Evolutionary conservation across 768 basidiomycete species (phyloP).

Genomic region (Neoboletus subvelutipes): DNA sequence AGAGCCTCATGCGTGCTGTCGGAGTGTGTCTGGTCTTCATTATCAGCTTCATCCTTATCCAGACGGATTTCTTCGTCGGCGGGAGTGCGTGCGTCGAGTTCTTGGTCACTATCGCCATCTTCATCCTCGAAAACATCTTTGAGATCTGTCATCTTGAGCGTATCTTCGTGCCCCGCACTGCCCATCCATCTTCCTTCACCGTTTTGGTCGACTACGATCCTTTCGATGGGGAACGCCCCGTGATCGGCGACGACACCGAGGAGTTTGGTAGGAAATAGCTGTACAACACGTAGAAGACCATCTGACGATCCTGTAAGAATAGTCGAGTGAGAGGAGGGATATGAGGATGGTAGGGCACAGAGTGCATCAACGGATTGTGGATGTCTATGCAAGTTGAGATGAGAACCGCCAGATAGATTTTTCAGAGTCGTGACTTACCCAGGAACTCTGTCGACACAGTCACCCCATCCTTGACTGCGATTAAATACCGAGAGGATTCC

Average conservation of each 20-base stretch:
- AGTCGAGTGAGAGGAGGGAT: conserved; percentile 62
- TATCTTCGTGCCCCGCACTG: conserved; percentile 89
- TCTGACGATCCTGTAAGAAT: conserved; percentile 92
- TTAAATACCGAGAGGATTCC: conserved; percentile 92
- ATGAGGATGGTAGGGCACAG: conserved; percentile 63
- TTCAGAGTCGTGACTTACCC: conserved; percentile 50
- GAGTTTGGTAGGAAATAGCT: conserved; percentile 86
- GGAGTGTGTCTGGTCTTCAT: conserved; percentile 12
- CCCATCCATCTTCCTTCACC: conserved; percentile 82
- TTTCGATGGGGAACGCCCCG: conserved; percentile 89
- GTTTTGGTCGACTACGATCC: conserved; percentile 63
- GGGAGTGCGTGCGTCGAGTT: conserved; percentile 19
- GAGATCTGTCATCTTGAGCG: conserved; percentile 81
- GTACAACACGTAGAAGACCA: conserved; percentile 82
- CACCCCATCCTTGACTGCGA: conserved; percentile 81
- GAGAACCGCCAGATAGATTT: conserved; percentile 2
- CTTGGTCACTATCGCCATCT: conserved; percentile 26
- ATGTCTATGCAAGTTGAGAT: conserved; percentile 53
- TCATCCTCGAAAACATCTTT: conserved; percentile 62
- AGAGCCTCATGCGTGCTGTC: background rate
- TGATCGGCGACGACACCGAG: conserved; percentile 90
- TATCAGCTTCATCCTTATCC: conserved; percentile 11
- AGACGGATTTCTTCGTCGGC: conserved; percentile 23
- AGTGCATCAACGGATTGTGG: conserved; percentile 90
- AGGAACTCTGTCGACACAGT: conserved; percentile 88